A percentile compares a stretch with the other conserved stretches of the same genome.
Conservation (phyloP, 2,329 filamentous ascomycete genomes). For the Colletotrichum melonis region DNA sequence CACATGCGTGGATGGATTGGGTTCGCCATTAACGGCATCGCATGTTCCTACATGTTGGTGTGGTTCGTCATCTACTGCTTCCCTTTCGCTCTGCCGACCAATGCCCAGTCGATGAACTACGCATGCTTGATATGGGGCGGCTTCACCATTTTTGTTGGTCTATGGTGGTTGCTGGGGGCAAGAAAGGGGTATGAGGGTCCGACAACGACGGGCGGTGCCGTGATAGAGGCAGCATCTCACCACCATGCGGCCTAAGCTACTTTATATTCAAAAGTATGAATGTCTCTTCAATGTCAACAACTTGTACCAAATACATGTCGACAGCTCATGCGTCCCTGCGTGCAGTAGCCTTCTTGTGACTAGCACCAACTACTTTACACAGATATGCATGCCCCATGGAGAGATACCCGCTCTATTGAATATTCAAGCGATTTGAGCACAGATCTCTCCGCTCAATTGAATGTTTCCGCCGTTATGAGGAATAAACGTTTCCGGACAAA, state of each 20-base stretch:
- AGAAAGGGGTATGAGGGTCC: slow-evolving; percentile 39
- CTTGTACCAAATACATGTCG: neutral
- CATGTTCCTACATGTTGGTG: slow-evolving; percentile 67
- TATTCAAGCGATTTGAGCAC: neutral
- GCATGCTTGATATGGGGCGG: slow-evolving; percentile 56
- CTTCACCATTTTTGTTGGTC: slow-evolving; percentile 49
- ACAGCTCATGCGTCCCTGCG: neutral
- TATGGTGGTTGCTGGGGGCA: slow-evolving; percentile 54
- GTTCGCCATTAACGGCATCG: slow-evolving; percentile 62
- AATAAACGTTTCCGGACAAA: neutral
- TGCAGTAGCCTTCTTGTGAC: neutral
- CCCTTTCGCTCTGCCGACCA: slow-evolving; percentile 58
- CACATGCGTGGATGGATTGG: slow-evolving; percentile 60
- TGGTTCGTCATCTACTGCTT: slow-evolving; percentile 75
- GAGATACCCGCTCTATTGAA: neutral
- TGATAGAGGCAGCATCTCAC: neutral
- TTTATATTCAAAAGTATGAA: neutral
- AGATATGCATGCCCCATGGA: neutral
- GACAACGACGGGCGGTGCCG: slow-evolving; percentile 29
- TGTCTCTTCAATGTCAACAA: neutral
- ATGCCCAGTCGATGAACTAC: slow-evolving; percentile 65
- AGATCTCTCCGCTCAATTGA: neutral
- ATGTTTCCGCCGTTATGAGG: neutral
- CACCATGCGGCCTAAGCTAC: neutral
- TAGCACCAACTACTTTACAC: neutral